Percentiles rank a stretch among this genome's conserved stretches.
These are phyloP conservation scores for Gillenia trifoliata DNA, from an alignment of 306 rosid genomes.

Conservation along the genomic window DNA sequence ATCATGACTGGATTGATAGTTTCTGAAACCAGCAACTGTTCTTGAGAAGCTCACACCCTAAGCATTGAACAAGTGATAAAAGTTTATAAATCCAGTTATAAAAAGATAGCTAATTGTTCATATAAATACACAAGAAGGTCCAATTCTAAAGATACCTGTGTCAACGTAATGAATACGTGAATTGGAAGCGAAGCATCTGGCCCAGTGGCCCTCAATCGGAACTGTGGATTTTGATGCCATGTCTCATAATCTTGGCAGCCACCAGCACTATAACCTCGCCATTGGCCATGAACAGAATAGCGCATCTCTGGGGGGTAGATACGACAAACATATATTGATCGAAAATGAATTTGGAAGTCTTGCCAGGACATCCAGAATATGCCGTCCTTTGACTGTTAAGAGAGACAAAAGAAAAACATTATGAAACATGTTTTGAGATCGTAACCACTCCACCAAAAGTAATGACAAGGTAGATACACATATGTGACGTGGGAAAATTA, in stretches of 20 bases:
- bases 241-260: slow-evolving; percentile 99
- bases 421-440: not conserved
- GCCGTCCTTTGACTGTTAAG: slow-evolving; percentile 82
- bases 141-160: slow-evolving; percentile 56
- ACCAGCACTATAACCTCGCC: slow-evolving; percentile 98
- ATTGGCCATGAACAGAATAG: slow-evolving; percentile 88
- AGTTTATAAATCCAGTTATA: slow-evolving; percentile 10
- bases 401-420: not conserved
- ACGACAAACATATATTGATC: slow-evolving; percentile 96
- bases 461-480: not conserved
- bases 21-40: slow-evolving; percentile 92
- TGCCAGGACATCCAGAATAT: slow-evolving; percentile 99
- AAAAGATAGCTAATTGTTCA: not conserved
- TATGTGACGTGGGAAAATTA: slow-evolving; percentile 1
- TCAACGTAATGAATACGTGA: slow-evolving; percentile 92
- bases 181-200: slow-evolving; percentile 89
- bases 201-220: slow-evolving; percentile 86
- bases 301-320: slow-evolving; percentile 96
- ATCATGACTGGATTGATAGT: slow-evolving; percentile 97
- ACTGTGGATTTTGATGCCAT: slow-evolving; percentile 99
- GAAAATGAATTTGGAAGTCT: slow-evolving; percentile 97
- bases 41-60: slow-evolving; percentile 99
- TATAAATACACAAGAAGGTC: slow-evolving; percentile 3
- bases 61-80: slow-evolving; percentile 14
- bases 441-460: not conserved